phyloP scores from a whole-genome alignment of 1,284 basidiomycete species.

The Trichosporon sp. region DNA sequence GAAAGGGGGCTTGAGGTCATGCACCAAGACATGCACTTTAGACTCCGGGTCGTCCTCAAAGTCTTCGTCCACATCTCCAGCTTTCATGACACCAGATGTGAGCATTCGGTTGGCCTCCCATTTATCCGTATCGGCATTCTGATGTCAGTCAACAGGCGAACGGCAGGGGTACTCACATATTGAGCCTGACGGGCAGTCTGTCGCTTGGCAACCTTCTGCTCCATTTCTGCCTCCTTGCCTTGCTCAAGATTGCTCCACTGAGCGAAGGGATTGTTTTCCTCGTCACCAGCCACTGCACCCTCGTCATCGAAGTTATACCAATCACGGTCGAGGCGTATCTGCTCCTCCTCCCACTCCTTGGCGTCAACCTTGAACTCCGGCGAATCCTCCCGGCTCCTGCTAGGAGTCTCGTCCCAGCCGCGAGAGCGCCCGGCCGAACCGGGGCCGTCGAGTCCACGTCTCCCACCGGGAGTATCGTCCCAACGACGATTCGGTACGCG shows the following conservation, averaged over 20 bases:
- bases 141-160: slow-evolving; percentile 7
- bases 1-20: slow-evolving; percentile 96
- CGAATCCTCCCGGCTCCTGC: slow-evolving; percentile 55
- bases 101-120: slow-evolving; percentile 99
- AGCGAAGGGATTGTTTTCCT: slow-evolving; percentile 85
- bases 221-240: slow-evolving; percentile 70
- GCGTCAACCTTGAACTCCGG: slow-evolving; percentile 49
- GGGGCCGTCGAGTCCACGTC: slow-evolving; percentile 43
- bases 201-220: slow-evolving; percentile 73
- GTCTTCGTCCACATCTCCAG: slow-evolving; percentile 74
- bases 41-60: slow-evolving; percentile 92
- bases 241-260: slow-evolving; percentile 78
- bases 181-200: slow-evolving; percentile 88
- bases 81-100: slow-evolving; percentile 86
- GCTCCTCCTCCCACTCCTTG: slow-evolving; percentile 92
- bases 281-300: slow-evolving; percentile 70
- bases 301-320: slow-evolving; percentile 92
- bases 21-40: slow-evolving; percentile 93
- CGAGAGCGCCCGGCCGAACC: slow-evolving; percentile 22
- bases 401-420: slow-evolving; percentile 80
- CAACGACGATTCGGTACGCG: slow-evolving; percentile 82
- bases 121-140: slow-evolving; percentile 95
- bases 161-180: slow-evolving; percentile 59
- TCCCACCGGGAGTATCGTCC: slow-evolving; percentile 73
- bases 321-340: slow-evolving; percentile 77